Evolutionary conservation across 148 eudicot species (phyloP).

Genomic region (Amaranthus palmeri): DNA sequence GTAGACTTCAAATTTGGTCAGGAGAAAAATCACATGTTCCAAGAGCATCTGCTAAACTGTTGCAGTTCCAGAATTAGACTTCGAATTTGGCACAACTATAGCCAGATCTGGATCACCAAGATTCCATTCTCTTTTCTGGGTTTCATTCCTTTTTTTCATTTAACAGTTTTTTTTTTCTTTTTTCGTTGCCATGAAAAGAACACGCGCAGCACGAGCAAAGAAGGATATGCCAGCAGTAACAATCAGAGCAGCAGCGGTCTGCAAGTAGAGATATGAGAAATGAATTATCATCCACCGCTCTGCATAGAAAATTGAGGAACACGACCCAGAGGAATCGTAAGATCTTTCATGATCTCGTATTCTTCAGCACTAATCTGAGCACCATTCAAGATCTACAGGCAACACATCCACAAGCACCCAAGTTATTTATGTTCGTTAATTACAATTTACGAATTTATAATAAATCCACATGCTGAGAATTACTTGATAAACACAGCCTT

Average conservation of each 20-base stretch:
- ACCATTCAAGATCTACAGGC: constrained; percentile 57
- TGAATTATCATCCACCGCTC: constrained; percentile 45
- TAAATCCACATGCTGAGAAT: neutral
- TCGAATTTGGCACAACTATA: too few relatives aligned
- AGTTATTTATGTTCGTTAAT: neutral
- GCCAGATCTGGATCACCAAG: neutral
- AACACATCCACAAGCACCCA: constrained; percentile 10
- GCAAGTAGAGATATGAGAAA: neutral
- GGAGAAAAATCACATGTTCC: too few relatives aligned
- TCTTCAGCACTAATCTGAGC: constrained; percentile 62
- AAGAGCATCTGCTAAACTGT: neutral
- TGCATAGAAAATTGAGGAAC: constrained; percentile 62
- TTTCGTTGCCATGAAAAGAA: neutral
- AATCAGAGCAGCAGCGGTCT: neutral
- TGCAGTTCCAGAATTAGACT: too few relatives aligned
- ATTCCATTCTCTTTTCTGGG: too few relatives aligned
- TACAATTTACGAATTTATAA: neutral
- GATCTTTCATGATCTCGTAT: constrained; percentile 72
- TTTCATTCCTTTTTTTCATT: too few relatives aligned
- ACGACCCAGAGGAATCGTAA: constrained; percentile 72
- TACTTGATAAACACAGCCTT: neutral
- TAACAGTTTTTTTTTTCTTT: neutral
- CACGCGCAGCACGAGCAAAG: constrained; percentile 9
- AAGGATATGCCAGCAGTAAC: neutral
- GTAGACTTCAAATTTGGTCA: too few relatives aligned